These are phyloP conservation scores for Takakia lepidozioides DNA, from an alignment of 225 moss, liverwort and hornwort genomes.

Conservation along the genomic window DNA sequence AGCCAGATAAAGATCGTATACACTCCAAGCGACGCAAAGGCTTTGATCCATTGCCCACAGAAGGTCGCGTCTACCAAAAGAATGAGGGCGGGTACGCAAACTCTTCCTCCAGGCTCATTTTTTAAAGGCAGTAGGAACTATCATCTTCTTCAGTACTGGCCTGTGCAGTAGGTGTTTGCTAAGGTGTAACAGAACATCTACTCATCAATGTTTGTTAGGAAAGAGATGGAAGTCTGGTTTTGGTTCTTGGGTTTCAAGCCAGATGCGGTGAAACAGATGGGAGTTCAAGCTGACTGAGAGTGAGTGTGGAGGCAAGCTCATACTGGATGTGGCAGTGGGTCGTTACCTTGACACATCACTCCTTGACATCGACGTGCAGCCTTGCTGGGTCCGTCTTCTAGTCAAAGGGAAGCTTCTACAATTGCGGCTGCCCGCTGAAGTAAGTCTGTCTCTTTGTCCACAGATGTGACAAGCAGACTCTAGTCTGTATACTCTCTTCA, in stretches of 20 bases:
- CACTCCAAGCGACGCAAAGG: constrained; percentile 53
- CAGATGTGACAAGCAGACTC: no score
- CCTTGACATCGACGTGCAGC: constrained; percentile 79
- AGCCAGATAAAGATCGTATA: constrained; percentile 13
- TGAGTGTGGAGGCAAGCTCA: constrained; percentile 46
- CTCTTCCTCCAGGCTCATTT: no score
- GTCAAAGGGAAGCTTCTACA: constrained; percentile 89
- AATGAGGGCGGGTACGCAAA: constrained; percentile 81
- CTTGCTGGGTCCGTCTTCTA: constrained; percentile 53
- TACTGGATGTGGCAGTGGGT: constrained; percentile 55
- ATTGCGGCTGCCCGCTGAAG: constrained; percentile 76
- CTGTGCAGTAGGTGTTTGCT: no score
- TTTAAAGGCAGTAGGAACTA: no score
- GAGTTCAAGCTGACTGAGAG: constrained; percentile 57
- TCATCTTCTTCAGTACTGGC: no score
- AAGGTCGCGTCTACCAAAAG: constrained; percentile 69
- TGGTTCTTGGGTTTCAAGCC: no score
- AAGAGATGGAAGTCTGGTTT: no score
- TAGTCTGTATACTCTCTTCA: no score
- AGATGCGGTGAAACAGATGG: constrained; percentile 34
- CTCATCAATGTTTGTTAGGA: no score
- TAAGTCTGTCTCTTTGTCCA: no score
- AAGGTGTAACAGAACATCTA: no score
- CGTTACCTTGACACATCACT: constrained; percentile 79
- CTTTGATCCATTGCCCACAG: constrained; percentile 70